Conservation (phyloP, 2,329 filamentous ascomycete genomes). For the Neopestalotiopsis clavispora region DNA sequence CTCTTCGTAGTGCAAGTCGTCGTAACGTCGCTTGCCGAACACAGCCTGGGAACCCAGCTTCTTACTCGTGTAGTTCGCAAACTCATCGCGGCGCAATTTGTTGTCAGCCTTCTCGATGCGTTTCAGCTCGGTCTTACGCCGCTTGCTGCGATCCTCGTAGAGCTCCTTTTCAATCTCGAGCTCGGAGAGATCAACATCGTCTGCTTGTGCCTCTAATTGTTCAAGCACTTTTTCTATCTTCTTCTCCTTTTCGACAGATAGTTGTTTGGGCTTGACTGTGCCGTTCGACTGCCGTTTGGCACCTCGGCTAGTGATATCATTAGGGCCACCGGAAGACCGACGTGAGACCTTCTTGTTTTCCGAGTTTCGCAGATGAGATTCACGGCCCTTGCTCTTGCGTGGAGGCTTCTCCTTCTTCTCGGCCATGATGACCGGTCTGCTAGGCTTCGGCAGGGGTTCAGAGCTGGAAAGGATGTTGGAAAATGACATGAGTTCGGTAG, state of each 20-base stretch:
- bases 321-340: constrained; percentile 53
- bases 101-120: constrained; percentile 66
- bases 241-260: constrained; percentile 66
- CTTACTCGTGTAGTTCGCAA: constrained; percentile 59
- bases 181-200: constrained; percentile 46
- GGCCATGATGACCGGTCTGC: constrained; percentile 40
- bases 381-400: constrained; percentile 53
- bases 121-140: constrained; percentile 72
- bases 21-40: constrained; percentile 76
- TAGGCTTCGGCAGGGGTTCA: constrained; percentile 64
- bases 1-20: constrained; percentile 76
- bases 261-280: constrained; percentile 53
- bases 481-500: constrained; percentile 91
- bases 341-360: constrained; percentile 54
- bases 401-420: constrained; percentile 44
- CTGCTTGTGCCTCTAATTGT: constrained; percentile 43
- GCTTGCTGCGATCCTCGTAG: constrained; percentile 63
- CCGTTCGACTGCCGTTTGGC: constrained; percentile 67
- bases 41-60: constrained; percentile 72
- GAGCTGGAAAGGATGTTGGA: constrained; percentile 89
- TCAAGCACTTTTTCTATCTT: constrained; percentile 71
- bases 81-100: constrained; percentile 66
- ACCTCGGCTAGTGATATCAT: constrained; percentile 52
- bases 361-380: constrained; percentile 55
- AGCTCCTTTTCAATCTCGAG: constrained; percentile 49